Evolutionary conservation across 495 filamentous ascomycete species (phyloP), one percentile per base, ranked within the genome.

Genomic region (Hypoxylon fuscum): DNA sequence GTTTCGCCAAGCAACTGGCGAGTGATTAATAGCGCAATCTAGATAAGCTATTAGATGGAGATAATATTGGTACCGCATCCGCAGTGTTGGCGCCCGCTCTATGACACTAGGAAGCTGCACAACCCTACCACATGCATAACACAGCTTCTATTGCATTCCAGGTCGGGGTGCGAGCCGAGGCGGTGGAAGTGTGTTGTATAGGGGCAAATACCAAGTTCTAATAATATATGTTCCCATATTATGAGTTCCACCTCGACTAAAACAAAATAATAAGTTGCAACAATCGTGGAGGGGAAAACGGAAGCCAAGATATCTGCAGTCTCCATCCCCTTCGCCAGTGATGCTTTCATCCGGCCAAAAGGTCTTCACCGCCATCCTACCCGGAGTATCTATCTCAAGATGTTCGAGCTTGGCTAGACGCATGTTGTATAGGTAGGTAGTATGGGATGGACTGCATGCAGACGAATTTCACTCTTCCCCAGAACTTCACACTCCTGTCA

Each of bases 11-110:
- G 63, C 52, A 52, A 66, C 63, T 66, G 57, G 57, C 42, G 63
- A 66, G 53, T 48, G 62, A 66, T 66, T 61, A 66, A 66, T 66
- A 62, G 63, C 63, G 63, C 63, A 66, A 66, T 66, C 63, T 66
- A 66, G 63, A 66, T 66, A 66, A 62, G 57, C 56, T 57, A 51
- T 58, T 53, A 66, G 63, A 61, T 66, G 52, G 41, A 57, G 35
- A 20, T 41, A 55, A 50, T 51, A 45, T 49, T 60, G 61, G 46
- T 27, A 52, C 50, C 35, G 50, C 51, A 43, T 46, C 62, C 62
- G 55, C 34, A 55, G 50, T 17, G 57, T 61, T 66, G 62, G 62
- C 56, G 56, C 62, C 11, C 45, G 43, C 56, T 60, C 35, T 10
- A 66, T 37, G 51, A 41, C 41, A 66, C 56, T 20, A 27, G 25